phyloP scores from a whole-genome alignment of 345 rosid species.

The Turritis glabra region DNA sequence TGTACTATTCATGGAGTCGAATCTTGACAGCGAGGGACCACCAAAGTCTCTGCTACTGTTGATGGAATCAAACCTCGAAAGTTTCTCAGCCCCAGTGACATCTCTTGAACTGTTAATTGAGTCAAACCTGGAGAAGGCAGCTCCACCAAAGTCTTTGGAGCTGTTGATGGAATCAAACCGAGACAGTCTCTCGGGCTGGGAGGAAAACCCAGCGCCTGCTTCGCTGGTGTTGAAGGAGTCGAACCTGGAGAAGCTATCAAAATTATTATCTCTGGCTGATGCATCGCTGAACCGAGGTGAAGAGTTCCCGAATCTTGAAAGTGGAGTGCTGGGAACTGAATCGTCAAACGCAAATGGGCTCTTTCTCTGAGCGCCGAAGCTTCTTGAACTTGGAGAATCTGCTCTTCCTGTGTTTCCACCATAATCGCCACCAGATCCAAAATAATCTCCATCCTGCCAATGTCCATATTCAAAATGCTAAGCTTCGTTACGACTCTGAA shows the following conservation, averaged over 20 bases:
- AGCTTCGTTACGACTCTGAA: conserved; percentile 15
- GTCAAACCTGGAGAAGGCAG: conserved; percentile 44
- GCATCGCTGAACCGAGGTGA: conserved; percentile 81
- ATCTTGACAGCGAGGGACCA: conserved; percentile 42
- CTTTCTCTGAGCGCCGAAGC: conserved; percentile 49
- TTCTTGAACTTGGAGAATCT: conserved; percentile 60
- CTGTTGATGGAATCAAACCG: conserved; percentile 74
- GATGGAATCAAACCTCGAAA: conserved; percentile 42
- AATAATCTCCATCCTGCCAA: conserved; percentile 64
- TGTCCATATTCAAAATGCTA: conserved; percentile 8
- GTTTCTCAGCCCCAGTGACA: conserved; percentile 36
- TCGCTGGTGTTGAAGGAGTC: conserved; percentile 83
- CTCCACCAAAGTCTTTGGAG: conserved; percentile 50
- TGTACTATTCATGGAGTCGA: conserved; percentile 54
- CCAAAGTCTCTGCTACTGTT: conserved; percentile 47
- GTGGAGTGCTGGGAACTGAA: conserved; percentile 85
- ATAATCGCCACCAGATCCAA: conserved; percentile 59
- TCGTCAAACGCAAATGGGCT: conserved; percentile 75
- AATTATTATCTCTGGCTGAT: conserved; percentile 52
- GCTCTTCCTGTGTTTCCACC: conserved; percentile 55
- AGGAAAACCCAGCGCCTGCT: conserved; percentile 49
- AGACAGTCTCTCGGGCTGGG: conserved; percentile 59
- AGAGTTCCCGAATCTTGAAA: conserved; percentile 79
- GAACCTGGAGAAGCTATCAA: conserved; percentile 80
- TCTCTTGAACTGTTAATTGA: conserved; percentile 52